Evolutionary conservation across 108 stramenopile genomes (phyloP), one percentile per base, ranked within the genome.

Genomic region (Fragilariopsis cylindrus): DNA sequence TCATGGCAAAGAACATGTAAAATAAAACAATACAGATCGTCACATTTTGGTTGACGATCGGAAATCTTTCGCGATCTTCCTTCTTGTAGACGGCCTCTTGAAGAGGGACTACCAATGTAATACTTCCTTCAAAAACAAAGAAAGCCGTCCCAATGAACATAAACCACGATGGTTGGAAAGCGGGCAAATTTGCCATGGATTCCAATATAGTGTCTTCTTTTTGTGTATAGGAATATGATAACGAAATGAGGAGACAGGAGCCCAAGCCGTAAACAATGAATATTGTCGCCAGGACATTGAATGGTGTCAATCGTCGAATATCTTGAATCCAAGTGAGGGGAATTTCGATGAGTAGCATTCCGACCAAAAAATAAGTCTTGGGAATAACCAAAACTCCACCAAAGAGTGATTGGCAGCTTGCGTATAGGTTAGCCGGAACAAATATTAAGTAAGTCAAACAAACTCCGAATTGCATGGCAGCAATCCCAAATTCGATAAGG

Each of bases 401-500:
- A 62, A 77, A 74, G 16, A 82, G 42, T n/a, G 41, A 63, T 5
- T 56, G 45, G 13, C 60, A 57, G 54, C 63, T 46, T 47, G 72
- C 82, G n/a, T 70, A 55, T 11, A 84, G 55, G 63, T 87, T 87
- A 54, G 75, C 72, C 5, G 86, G 81, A 41, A 87, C 81, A 80
- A 84, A 87, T 46, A 87, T 84, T 42, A 84, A 65, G 69, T 87
- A 87, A 4, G 86, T 87, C 58, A 87, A 64, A 60, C 81, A 82
- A 13, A 87, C 83, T 54, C 86, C 86, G 70, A 75, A 84, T 50
- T 87, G 86, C 83, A 84, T 82, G 50, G 72, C 48, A 12, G 83
- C 78, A 60, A 87, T 87, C 3, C 81, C 83, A 19, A 72, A 64
- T 67, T 72, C 50, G 5, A 82, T 75, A 52, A 86, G 53, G 41